Evolutionary conservation across 2,329 filamentous ascomycete species (phyloP), one percentile per base, ranked within the genome.

Genomic region (Grosmannia clavigera): DNA sequence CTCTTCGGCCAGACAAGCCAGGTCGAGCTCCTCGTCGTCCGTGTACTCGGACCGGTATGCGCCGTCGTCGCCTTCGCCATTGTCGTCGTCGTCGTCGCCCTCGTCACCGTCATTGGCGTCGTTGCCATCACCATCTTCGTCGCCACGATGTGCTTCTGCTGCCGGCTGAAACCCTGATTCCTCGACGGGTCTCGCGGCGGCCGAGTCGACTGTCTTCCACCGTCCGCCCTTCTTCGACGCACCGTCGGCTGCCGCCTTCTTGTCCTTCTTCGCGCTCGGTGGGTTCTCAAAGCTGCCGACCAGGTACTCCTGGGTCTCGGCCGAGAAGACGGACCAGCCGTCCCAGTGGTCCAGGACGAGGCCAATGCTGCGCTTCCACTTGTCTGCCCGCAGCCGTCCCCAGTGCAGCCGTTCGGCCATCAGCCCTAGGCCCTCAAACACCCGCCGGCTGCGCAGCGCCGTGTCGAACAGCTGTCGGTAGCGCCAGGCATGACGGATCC

Each of bases 401-500:
- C 91, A 95, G 53, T 79, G 78, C 27, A 88, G 74, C 59, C 82
- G 84, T 66, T 86, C 85, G 9, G 90, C 84, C 62, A 95, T 80
- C 60, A 81, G 75, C 1, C 91, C 91, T 3, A 96, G 78, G 53
- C 81, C 79, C 67, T 88, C 87, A 67, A 96, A 95, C 0, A 86
- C 83, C 61, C 83, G 81, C 60, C 84, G 81, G 10, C 81, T 74
- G 35, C 82, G 83, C 29, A 96, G 76, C 1, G 86, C 83, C 0
- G 78, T 76, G 69, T 95, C 90, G 63, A 96, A 90, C 3, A 92
- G 78, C 65, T 88, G 84, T 27, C 91, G 57, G 35, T 58, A 58
- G 58, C 90, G 86, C 89, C 91, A 96, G 3, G 89, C 88, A 69
- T 92, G 88, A 2, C 88, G 84, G 29, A 92, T 85, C 2, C 86